Percentiles rank a stretch among this genome's conserved stretches.
phyloP scores from a whole-genome alignment of 2,329 filamentous ascomycete genomes.

The Microascus cirrosus region DNA sequence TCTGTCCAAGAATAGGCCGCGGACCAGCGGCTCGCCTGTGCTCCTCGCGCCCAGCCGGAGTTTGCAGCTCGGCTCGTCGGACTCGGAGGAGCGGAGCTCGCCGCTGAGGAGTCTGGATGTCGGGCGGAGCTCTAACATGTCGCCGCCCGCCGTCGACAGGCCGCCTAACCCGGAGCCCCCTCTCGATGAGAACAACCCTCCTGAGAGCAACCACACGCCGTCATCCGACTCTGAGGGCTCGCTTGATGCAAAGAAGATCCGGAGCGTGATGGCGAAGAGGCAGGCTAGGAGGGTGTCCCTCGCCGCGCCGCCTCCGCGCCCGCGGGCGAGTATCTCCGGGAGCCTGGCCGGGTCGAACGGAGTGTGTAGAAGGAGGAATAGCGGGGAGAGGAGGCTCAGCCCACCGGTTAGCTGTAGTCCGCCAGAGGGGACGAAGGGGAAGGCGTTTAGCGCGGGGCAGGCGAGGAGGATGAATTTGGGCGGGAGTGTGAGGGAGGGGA shows the following conservation, averaged over 20 bases:
- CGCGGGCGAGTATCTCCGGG: conserved; percentile 19
- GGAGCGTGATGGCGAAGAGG: conserved; percentile 40
- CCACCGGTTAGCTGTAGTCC: conserved; percentile 44
- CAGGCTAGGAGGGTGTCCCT: not conserved
- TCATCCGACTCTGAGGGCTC: conserved; percentile 29
- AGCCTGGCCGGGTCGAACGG: conserved; percentile 41
- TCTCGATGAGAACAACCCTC: conserved; percentile 41
- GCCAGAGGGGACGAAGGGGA: conserved; percentile 18
- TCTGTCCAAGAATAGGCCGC: conserved; percentile 44
- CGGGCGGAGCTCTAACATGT: conserved; percentile 37
- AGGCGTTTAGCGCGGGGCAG: conserved; percentile 38
- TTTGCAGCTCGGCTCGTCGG: conserved; percentile 43
- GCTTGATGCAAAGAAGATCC: conserved; percentile 43
- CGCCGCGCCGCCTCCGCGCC: not conserved
- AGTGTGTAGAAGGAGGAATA: conserved; percentile 41
- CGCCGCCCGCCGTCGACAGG: conserved; percentile 24
- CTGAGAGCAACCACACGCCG: conserved; percentile 21
- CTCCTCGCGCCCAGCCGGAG: conserved; percentile 43
- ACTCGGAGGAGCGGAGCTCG: conserved; percentile 35
- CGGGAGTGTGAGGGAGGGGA: conserved; percentile 24
- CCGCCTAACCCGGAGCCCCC: conserved; percentile 19
- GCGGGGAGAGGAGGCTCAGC: conserved; percentile 36
- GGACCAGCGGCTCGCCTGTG: conserved; percentile 47
- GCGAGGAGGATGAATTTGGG: conserved; percentile 46
- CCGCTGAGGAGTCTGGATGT: conserved; percentile 40